These are phyloP conservation scores for Mallotus repandus DNA, from an alignment of 441 rosid species.

Conservation along the genomic window DNA sequence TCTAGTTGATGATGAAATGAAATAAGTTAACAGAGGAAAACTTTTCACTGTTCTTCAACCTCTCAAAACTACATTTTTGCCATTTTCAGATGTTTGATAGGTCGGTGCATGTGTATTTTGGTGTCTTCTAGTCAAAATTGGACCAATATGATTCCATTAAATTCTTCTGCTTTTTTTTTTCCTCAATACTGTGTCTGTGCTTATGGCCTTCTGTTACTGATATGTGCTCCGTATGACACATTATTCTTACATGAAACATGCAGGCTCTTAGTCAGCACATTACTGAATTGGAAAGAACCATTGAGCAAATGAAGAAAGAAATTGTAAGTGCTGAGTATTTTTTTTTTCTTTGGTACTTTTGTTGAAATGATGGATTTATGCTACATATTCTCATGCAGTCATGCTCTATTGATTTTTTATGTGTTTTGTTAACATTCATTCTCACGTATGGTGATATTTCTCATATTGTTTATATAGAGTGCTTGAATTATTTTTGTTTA, in stretches of 20 bases:
- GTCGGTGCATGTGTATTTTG: background rate
- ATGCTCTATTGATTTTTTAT: background rate
- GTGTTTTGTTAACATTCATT: background rate
- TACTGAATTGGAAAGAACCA: slow-evolving; percentile 71
- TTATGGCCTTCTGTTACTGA: slow-evolving; percentile 9
- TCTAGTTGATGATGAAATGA: background rate
- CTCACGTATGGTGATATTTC: background rate
- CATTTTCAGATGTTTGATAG: background rate
- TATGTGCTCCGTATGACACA: slow-evolving; percentile 3
- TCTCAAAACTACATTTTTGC: background rate
- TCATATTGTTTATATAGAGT: background rate
- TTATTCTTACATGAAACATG: slow-evolving; percentile 20
- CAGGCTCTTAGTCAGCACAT: slow-evolving; percentile 98
- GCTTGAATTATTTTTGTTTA: background rate
- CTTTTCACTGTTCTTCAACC: too few relatives aligned
- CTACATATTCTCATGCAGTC: background rate
- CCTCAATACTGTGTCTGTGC: background rate
- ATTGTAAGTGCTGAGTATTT: slow-evolving; percentile 48
- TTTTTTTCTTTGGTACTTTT: slow-evolving; percentile 14
- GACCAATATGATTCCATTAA: background rate
- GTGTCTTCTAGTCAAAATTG: background rate
- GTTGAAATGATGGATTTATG: background rate
- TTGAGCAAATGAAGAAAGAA: slow-evolving; percentile 72
- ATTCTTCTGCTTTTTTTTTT: background rate
- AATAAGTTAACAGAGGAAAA: background rate